Base-by-base conservation (phyloP, 208 protist species). In the Tritrichomonas foetus region DNA sequence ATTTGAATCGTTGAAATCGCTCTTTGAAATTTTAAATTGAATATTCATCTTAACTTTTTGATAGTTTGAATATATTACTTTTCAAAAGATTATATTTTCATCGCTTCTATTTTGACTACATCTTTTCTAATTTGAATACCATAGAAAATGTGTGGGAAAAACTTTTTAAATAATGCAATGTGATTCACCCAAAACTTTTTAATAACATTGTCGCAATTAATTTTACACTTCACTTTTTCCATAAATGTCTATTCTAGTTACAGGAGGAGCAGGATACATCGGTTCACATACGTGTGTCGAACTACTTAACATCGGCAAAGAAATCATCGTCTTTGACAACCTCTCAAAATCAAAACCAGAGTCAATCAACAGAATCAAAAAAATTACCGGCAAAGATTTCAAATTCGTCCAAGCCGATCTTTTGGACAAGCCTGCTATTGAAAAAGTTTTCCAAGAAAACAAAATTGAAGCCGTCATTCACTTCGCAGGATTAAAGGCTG, bases 251-350 rank as follows among this genome's bases (percentile, higher is more conserved):
- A 96, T 99, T 94, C 96, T 99, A 33, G 97, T 98, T 64, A 98
- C 97, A 94, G 98, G 98, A 66, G 98, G 98, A 30, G 97, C 98
- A 33, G 98, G 98, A 14, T 99, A 98, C 95, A 99, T 99, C 94
- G 98, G 98, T 3, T 97, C 96, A n/a, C 98, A 99, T 94, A 98
- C 98, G 57, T 96, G 97, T 20, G 95, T 98, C 11, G 96, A 98
- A 94, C 94, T 99, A 20, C 95, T 99, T 20, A 95, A 97, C 25
- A 96, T 95, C 0, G 94, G 95, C 9, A 97, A 98, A 94, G 94
- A 96, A n/a, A 97, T 99, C 16, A 95, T 99, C 66, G 97, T 99
- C 33, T 95, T 98, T 13, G 98, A 99, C 95, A 98, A 96, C 94
- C 95, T 99, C 0, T 89, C 25, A 95, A 99, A 96, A 96, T 96